Conservation (phyloP, 306 rosid species). For the Quercus glauca region DNA sequence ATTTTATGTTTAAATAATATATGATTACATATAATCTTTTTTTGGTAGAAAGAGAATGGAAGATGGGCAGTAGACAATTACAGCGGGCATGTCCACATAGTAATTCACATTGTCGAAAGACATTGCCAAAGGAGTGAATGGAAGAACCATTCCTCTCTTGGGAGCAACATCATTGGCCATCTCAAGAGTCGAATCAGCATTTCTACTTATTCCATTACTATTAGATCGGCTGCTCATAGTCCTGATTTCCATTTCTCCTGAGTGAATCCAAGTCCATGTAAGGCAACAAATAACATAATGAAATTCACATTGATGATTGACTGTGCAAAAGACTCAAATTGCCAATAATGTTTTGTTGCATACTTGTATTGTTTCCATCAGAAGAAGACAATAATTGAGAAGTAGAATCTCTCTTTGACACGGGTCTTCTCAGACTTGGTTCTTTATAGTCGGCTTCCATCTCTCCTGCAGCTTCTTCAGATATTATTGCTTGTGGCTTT, state of each 20-base stretch:
- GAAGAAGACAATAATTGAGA: slow-evolving; percentile 50
- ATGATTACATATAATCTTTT: background rate
- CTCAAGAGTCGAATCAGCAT: slow-evolving; percentile 42
- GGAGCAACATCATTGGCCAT: slow-evolving; percentile 56
- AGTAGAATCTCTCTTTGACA: slow-evolving; percentile 36
- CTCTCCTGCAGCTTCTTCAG: slow-evolving; percentile 72
- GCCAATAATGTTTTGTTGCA: slow-evolving; percentile 6
- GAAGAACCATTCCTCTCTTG: slow-evolving; percentile 90
- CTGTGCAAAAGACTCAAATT: background rate
- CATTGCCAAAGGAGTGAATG: slow-evolving; percentile 94
- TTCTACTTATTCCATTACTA: slow-evolving; percentile 27
- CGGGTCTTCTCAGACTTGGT: slow-evolving; percentile 65
- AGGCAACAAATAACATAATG: slow-evolving; percentile 13
- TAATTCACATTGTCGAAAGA: slow-evolving; percentile 79
- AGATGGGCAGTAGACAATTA: slow-evolving; percentile 37
- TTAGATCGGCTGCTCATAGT: slow-evolving; percentile 64
- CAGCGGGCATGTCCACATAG: slow-evolving; percentile 95
- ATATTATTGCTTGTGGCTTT: slow-evolving; percentile 72
- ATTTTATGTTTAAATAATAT: no score
- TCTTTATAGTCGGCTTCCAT: slow-evolving; percentile 49
- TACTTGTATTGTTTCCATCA: slow-evolving; percentile 77
- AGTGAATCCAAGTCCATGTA: slow-evolving; percentile 15
- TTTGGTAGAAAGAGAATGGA: background rate
- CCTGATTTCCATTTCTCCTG: slow-evolving; percentile 78
- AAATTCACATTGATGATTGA: background rate